Conservation (phyloP, 176 grass and related monocot genomes). For the Musa itinerans region DNA sequence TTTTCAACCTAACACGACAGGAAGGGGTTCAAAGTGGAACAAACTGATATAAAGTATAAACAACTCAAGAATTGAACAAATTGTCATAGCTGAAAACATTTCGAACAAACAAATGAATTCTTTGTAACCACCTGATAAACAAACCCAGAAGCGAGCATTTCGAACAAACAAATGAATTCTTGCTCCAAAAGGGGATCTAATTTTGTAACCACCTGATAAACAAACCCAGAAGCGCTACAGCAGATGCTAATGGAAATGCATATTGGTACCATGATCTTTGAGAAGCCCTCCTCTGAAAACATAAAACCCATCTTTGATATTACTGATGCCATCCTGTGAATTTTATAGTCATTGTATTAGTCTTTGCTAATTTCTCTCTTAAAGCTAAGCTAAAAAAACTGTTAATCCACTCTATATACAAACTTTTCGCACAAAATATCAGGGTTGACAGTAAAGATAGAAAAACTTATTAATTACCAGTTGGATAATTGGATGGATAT, state of each 20-base stretch:
- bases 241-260: constrained; percentile 72
- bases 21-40: too few relatives aligned
- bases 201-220: constrained; percentile 73
- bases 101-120: not conserved
- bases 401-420: not conserved
- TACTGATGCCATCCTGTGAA: constrained; percentile 80
- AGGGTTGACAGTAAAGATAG: too few relatives aligned
- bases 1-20: too few relatives aligned
- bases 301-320: constrained; percentile 98
- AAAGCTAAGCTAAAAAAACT: constrained; percentile 4
- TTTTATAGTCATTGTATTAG: not conserved
- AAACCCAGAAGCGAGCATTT: constrained; percentile 55
- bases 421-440: not conserved
- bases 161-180: not conserved
- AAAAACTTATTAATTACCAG: too few relatives aligned
- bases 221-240: constrained; percentile 85
- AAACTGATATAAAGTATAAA: too few relatives aligned
- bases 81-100: not conserved
- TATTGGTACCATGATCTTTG: constrained; percentile 71
- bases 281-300: constrained; percentile 78
- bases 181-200: not conserved
- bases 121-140: constrained; percentile 74
- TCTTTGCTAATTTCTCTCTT: not conserved
- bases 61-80: not conserved
- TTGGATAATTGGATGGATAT: too few relatives aligned